Conservation (phyloP, 2,329 filamentous ascomycete genomes). For the Chaetomiaceae sp. region DNA sequence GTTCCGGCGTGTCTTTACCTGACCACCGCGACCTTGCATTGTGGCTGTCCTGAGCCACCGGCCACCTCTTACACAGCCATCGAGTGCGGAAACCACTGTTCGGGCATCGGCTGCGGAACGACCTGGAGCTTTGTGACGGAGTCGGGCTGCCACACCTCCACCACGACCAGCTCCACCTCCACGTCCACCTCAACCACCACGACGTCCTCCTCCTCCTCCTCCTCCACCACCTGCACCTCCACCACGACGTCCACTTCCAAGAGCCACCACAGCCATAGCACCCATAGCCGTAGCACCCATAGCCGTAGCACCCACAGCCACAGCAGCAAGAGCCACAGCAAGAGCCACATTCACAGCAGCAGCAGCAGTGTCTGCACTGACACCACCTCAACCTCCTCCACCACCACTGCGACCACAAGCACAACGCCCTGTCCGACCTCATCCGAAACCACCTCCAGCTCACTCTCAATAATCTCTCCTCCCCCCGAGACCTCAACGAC, state of each 20-base stretch:
- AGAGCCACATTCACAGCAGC: neutral
- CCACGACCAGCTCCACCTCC: neutral
- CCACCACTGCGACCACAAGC: neutral
- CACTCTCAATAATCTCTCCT: neutral
- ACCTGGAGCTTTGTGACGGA: constrained; percentile 8
- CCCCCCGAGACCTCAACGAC: neutral
- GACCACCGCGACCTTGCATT: constrained; percentile 16
- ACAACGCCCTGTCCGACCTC: neutral
- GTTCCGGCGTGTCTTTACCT: constrained; percentile 16
- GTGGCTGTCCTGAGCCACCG: constrained; percentile 16
- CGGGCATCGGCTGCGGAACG: constrained; percentile 16
- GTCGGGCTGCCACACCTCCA: constrained; percentile 3
- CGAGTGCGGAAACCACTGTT: constrained; percentile 16
- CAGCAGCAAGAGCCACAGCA: neutral
- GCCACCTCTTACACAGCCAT: constrained; percentile 14
- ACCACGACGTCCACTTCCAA: too few relatives aligned
- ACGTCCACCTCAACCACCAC: neutral
- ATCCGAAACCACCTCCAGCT: neutral
- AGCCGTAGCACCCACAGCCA: too few relatives aligned
- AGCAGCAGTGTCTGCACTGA: neutral
- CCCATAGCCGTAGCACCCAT: too few relatives aligned
- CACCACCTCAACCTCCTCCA: neutral
- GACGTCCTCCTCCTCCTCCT: neutral
- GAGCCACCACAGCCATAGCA: too few relatives aligned
- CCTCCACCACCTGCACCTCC: neutral